These are phyloP conservation scores for Epicoccum sorghinum DNA, from an alignment of 2,329 filamentous ascomycete genomes.

Conservation along the genomic window DNA sequence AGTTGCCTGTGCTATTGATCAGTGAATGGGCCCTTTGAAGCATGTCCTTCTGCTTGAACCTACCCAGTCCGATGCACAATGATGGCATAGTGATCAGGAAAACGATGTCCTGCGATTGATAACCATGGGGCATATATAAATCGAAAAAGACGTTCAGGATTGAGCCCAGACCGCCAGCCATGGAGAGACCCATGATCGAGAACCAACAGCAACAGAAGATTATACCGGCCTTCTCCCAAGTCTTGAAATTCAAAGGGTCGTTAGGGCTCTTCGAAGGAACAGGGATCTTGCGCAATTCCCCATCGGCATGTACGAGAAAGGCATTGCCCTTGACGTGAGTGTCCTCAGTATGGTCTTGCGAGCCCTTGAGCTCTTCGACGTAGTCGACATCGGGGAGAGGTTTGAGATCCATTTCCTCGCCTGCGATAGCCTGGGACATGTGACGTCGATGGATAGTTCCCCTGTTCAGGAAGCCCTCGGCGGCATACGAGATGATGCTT, in stretches of 20 bases:
- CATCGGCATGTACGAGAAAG: background rate
- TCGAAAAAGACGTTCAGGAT: background rate
- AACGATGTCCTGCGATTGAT: background rate
- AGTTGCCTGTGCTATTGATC: background rate
- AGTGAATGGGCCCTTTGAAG: background rate
- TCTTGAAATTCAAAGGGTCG: background rate
- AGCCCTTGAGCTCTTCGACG: background rate
- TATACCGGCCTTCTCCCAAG: background rate
- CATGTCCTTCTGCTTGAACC: background rate
- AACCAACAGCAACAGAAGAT: background rate
- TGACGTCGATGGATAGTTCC: no score
- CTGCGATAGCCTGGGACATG: background rate
- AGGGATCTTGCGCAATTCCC: background rate
- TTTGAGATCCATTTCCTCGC: background rate
- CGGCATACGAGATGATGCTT: background rate
- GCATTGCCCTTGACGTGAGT: background rate
- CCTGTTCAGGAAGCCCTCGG: background rate
- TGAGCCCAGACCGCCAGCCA: background rate
- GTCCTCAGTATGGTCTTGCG: background rate
- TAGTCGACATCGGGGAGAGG: background rate
- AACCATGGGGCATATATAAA: background rate
- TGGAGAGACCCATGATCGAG: background rate
- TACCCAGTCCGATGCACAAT: background rate
- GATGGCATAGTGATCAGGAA: background rate
- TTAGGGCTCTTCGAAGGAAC: background rate